These are phyloP conservation scores for Diversispora epigaea DNA, from an alignment of 192 early-diverging fungal species.

Conservation along the genomic window DNA sequence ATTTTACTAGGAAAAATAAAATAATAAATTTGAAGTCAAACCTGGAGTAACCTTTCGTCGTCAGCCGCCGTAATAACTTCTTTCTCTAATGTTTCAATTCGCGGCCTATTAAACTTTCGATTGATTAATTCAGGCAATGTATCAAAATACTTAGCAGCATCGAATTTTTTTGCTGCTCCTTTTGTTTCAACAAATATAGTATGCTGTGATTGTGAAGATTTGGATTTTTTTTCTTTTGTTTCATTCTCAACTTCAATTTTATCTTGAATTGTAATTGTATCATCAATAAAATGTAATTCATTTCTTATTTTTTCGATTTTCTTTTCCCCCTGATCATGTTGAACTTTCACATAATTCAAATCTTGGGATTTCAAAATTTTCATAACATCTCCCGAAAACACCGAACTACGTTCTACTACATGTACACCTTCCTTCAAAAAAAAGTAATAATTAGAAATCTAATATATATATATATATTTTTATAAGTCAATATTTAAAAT, in stretches of 20 bases:
- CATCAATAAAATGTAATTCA: slow-evolving; percentile 65
- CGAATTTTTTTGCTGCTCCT: slow-evolving; percentile 71
- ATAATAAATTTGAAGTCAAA: not conserved
- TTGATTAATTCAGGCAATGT: slow-evolving; percentile 76
- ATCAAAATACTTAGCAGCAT: slow-evolving; percentile 79
- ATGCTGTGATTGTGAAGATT: slow-evolving; percentile 54
- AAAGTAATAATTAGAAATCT: not conserved
- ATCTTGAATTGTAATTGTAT: slow-evolving; percentile 34
- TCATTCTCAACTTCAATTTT: slow-evolving; percentile 43
- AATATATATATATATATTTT: not conserved
- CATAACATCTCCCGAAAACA: slow-evolving; percentile 73
- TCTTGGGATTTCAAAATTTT: slow-evolving; percentile 92
- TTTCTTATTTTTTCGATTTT: slow-evolving; percentile 78
- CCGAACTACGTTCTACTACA: slow-evolving; percentile 67
- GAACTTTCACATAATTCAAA: slow-evolving; percentile 80
- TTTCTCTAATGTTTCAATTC: slow-evolving; percentile 54
- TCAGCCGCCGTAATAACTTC: slow-evolving; percentile 40
- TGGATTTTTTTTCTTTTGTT: slow-evolving; percentile 33
- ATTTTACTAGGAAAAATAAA: not conserved
- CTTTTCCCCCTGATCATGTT: slow-evolving; percentile 72
- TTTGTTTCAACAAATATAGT: slow-evolving; percentile 78
- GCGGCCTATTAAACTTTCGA: slow-evolving; percentile 82
- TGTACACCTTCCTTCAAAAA: slow-evolving; percentile 71
- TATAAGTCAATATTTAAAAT: not conserved
- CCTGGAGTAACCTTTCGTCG: slow-evolving; percentile 27